phyloP scores from a whole-genome alignment of 1,284 basidiomycete species.

The Amylostereum chailletii region DNA sequence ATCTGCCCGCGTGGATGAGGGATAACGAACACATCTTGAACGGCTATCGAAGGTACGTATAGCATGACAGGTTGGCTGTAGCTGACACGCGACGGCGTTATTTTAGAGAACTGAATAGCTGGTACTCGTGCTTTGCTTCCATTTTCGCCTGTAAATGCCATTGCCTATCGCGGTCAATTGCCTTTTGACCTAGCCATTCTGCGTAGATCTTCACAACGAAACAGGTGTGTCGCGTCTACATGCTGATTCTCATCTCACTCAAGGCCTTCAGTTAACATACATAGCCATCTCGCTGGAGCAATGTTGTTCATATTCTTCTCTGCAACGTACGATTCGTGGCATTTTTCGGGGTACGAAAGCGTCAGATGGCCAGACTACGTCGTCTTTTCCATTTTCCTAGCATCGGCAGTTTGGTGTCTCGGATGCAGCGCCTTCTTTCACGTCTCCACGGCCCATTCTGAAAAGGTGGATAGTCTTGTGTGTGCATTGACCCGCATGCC shows the following conservation, averaged over 20 bases:
- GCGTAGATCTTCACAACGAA: slow-evolving; percentile 75
- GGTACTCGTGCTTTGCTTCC: slow-evolving; percentile 59
- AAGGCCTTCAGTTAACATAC: slow-evolving; percentile 69
- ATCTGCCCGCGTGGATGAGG: slow-evolving; percentile 59
- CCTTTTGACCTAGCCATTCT: slow-evolving; percentile 2
- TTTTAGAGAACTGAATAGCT: slow-evolving; percentile 52
- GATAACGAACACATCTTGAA: slow-evolving; percentile 71
- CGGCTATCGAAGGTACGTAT: slow-evolving; percentile 62
- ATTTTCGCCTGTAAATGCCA: slow-evolving; percentile 61
- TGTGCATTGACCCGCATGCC: not conserved
- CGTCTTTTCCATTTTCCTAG: slow-evolving; percentile 62
- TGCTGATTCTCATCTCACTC: not conserved
- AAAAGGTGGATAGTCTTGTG: slow-evolving; percentile 31
- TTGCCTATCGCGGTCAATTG: slow-evolving; percentile 1
- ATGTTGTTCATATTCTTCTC: slow-evolving; percentile 59
- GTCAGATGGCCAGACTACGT: slow-evolving; percentile 57
- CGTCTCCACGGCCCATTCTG: slow-evolving; percentile 68
- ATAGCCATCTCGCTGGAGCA: slow-evolving; percentile 77
- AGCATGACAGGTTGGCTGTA: not conserved
- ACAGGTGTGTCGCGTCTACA: slow-evolving; percentile 40
- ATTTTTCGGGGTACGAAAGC: slow-evolving; percentile 39
- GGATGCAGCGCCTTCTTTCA: slow-evolving; percentile 74
- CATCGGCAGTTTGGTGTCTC: slow-evolving; percentile 71
- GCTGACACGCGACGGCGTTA: not conserved
- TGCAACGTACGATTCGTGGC: slow-evolving; percentile 38